phyloP scores from a whole-genome alignment of 441 rosid genomes.

The Hura crepitans region DNA sequence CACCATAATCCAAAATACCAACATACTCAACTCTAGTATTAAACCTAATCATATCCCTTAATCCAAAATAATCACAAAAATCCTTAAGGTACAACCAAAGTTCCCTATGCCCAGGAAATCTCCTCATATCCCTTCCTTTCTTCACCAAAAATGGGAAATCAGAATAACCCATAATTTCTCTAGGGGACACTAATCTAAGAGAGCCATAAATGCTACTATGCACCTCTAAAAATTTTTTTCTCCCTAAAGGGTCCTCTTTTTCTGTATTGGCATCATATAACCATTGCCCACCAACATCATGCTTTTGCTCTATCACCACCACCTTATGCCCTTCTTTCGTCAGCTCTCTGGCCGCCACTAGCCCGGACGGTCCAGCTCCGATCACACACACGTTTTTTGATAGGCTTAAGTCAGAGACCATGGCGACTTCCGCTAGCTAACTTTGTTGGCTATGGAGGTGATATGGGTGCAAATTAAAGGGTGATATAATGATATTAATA shows the following conservation, averaged over 20 bases:
- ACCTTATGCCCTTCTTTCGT: constrained; percentile 72
- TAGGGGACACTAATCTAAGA: constrained; percentile 59
- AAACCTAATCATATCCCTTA: constrained; percentile 67
- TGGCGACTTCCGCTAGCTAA: constrained; percentile 15
- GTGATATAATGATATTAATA: not conserved
- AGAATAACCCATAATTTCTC: constrained; percentile 83
- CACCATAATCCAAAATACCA: constrained; percentile 49
- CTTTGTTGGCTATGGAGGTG: not conserved
- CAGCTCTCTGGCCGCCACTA: constrained; percentile 79
- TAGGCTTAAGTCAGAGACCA: constrained; percentile 36
- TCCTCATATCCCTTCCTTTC: constrained; percentile 69
- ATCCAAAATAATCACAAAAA: constrained; percentile 57
- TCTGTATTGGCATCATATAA: constrained; percentile 56
- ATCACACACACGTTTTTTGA: constrained; percentile 66
- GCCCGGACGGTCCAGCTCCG: constrained; percentile 90
- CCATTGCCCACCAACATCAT: constrained; percentile 96
- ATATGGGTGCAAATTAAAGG: not conserved
- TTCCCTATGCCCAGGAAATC: constrained; percentile 81
- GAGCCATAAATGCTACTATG: constrained; percentile 84
- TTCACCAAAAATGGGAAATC: constrained; percentile 77
- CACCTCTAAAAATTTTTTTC: constrained; percentile 39
- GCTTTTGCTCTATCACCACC: constrained; percentile 75
- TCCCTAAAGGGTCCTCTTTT: constrained; percentile 53
- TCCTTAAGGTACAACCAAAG: constrained; percentile 71
- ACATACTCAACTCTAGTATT: constrained; percentile 71